These are phyloP conservation scores for Diaporthe longicolla DNA, from an alignment of 2,329 filamentous ascomycete species.

Conservation along the genomic window DNA sequence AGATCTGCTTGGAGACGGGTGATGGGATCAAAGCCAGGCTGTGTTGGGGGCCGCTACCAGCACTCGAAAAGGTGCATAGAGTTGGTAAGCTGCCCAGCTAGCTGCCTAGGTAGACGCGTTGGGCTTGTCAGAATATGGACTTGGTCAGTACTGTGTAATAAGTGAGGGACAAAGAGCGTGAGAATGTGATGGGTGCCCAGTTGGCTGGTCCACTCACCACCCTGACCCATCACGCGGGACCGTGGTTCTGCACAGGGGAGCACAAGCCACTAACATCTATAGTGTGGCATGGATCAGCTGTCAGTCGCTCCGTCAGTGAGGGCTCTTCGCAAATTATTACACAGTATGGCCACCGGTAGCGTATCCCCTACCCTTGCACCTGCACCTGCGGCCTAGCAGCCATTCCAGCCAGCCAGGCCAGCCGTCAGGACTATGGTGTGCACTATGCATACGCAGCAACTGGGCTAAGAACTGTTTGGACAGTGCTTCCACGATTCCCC, in stretches of 20 bases:
- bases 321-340: slow-evolving; percentile 25
- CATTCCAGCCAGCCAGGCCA: slow-evolving; percentile 2
- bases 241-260: slow-evolving; percentile 4
- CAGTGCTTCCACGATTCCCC: slow-evolving; percentile 26
- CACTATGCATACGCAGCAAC: not conserved
- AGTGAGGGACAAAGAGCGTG: slow-evolving; percentile 1
- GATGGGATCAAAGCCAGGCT: slow-evolving; percentile 7
- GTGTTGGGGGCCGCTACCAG: not conserved
- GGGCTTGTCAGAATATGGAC: slow-evolving; percentile 3
- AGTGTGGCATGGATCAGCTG: slow-evolving; percentile 33
- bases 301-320: slow-evolving; percentile 15
- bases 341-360: not conserved
- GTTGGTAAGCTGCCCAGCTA: too few relatives aligned
- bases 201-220: slow-evolving; percentile 13
- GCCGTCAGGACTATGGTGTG: slow-evolving; percentile 10
- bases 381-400: slow-evolving; percentile 15
- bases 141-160: not conserved
- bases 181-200: slow-evolving; percentile 22
- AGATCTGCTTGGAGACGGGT: not conserved
- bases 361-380: slow-evolving; percentile 14
- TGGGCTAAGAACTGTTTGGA: not conserved
- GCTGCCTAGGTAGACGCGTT: not conserved
- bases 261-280: slow-evolving; percentile 17
- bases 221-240: slow-evolving; percentile 27
- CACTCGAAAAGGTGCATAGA: too few relatives aligned